phyloP scores from a whole-genome alignment of 805 yeast genomes.

The Wickerhamomyces canadensis region DNA sequence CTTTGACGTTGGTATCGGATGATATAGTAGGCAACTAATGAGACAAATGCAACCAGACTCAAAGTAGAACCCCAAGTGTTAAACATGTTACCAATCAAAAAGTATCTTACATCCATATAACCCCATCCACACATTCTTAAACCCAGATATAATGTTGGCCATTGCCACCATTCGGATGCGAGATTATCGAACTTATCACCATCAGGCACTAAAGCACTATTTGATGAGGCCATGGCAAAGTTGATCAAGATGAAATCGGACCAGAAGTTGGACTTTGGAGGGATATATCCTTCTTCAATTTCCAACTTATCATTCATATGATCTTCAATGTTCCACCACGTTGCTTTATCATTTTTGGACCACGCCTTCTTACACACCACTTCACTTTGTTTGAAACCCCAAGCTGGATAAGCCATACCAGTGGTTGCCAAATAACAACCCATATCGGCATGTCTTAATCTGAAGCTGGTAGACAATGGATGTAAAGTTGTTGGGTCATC shows the following conservation, averaged over 20 bases:
- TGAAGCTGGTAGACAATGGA: conserved; percentile 71
- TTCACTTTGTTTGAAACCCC: conserved; percentile 86
- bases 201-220: conserved; percentile 77
- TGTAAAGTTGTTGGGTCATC: conserved; percentile 53
- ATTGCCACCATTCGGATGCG: conserved; percentile 76
- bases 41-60: conserved; percentile 45
- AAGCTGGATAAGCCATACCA: conserved; percentile 61
- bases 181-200: conserved; percentile 64
- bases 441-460: conserved; percentile 55
- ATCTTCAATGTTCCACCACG: conserved; percentile 85
- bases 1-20: conserved; percentile 69
- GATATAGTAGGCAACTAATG: conserved; percentile 33
- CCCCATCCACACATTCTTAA: conserved; percentile 75
- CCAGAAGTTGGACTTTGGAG: conserved; percentile 72
- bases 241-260: conserved; percentile 69
- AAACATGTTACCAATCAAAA: conserved; percentile 68
- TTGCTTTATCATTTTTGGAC: conserved; percentile 63
- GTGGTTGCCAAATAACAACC: conserved; percentile 79
- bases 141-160: conserved; percentile 75
- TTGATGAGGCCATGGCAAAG: conserved; percentile 83
- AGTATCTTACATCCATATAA: conserved; percentile 49
- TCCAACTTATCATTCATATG: conserved; percentile 57
- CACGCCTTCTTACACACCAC: conserved; percentile 59
- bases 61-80: conserved; percentile 70
- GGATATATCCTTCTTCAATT: conserved; percentile 38